Evolutionary conservation across 768 basidiomycete genomes (phyloP).

Genomic region (Leccinum boreale): DNA sequence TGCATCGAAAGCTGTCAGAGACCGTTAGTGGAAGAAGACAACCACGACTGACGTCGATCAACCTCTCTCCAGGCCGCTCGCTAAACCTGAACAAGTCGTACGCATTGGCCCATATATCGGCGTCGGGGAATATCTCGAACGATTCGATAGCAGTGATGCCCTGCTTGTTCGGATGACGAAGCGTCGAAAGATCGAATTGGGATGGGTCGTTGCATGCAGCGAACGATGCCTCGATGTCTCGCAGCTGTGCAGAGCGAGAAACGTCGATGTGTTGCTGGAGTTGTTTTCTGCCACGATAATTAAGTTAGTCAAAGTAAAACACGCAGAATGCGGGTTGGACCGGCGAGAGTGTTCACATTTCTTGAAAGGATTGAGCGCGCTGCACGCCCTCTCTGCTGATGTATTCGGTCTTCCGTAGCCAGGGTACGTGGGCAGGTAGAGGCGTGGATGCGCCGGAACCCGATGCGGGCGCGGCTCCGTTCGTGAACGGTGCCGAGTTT

Average conservation of each 20-base stretch:
- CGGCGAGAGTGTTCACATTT: constrained; percentile 45
- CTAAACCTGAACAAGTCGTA: constrained; percentile 86
- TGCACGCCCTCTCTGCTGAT: constrained; percentile 60
- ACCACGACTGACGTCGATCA: constrained; percentile 52
- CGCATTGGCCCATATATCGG: constrained; percentile 84
- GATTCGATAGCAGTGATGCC: constrained; percentile 73
- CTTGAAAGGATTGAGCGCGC: constrained; percentile 42
- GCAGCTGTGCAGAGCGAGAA: constrained; percentile 69
- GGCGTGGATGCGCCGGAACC: constrained; percentile 44
- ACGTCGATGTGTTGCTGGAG: constrained; percentile 57
- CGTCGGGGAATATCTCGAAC: constrained; percentile 81
- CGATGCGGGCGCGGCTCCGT: constrained; percentile 33
- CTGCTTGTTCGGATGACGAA: constrained; percentile 80
- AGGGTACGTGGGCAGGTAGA: constrained; percentile 65
- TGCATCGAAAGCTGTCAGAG: constrained; percentile 23
- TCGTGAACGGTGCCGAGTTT: constrained; percentile 39
- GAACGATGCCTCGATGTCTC: constrained; percentile 79
- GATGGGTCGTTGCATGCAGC: constrained; percentile 49
- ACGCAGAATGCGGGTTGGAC: not conserved
- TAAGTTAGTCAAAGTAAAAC: not conserved
- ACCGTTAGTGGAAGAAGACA: not conserved
- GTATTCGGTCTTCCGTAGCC: constrained; percentile 93
- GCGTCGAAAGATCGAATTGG: constrained; percentile 50
- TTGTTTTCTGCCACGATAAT: constrained; percentile 42
- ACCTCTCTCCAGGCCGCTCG: constrained; percentile 79